Conservation (phyloP, 805 yeast species). For the Starmerella potacharoeniae region DNA sequence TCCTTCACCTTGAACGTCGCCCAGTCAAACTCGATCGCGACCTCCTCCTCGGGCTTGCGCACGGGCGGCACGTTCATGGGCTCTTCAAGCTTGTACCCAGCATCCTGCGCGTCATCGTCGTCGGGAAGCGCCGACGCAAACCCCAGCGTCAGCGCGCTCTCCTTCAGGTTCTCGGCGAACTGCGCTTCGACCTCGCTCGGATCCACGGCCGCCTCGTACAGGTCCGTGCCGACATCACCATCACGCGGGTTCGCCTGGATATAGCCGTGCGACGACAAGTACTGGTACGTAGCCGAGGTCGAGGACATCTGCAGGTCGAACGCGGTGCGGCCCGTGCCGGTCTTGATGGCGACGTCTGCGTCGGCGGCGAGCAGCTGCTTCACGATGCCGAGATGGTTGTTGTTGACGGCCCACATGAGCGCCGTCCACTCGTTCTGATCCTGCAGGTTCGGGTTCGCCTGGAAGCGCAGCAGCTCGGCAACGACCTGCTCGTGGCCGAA, state of each 20-base stretch:
- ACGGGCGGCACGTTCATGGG: not conserved
- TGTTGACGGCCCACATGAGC: conserved; percentile 89
- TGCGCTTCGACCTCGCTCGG: conserved; percentile 21
- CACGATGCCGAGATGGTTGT: conserved; percentile 76
- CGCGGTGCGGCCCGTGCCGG: conserved; percentile 27
- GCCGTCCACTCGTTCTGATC: conserved; percentile 44
- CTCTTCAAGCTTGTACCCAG: not conserved
- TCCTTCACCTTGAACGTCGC: conserved; percentile 31
- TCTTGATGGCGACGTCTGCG: conserved; percentile 30
- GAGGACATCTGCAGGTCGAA: conserved; percentile 14
- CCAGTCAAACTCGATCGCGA: conserved; percentile 31
- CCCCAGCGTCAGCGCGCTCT: conserved; percentile 20
- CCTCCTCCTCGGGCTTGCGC: conserved; percentile 5
- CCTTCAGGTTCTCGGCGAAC: conserved; percentile 18
- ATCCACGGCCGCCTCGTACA: conserved; percentile 19
- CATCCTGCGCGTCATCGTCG: not conserved
- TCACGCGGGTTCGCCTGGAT: not conserved
- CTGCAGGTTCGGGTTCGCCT: conserved; percentile 30
- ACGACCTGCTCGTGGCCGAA: conserved; percentile 33
- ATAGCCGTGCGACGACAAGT: conserved; percentile 10
- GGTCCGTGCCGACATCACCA: conserved; percentile 7
- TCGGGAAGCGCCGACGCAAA: conserved; percentile 8
- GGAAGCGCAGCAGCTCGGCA: conserved; percentile 27
- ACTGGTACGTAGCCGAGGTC: conserved; percentile 13
- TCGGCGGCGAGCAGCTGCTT: conserved; percentile 58